A percentile compares a stretch with the other conserved stretches of the same genome.
phyloP scores from a whole-genome alignment of 2,329 filamentous ascomycete species.

The Esteya vermicola region DNA sequence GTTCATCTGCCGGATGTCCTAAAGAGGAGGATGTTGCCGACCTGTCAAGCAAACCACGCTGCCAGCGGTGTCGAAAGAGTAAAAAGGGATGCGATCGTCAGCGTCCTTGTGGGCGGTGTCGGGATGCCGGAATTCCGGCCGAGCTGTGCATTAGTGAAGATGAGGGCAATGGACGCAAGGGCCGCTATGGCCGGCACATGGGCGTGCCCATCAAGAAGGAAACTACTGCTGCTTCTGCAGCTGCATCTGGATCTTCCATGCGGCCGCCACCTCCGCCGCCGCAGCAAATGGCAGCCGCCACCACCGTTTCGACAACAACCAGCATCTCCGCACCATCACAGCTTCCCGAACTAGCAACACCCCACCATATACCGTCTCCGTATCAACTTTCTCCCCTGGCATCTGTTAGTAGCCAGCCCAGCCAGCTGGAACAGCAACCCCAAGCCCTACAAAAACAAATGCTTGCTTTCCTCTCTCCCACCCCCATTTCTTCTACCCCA shows the following conservation, averaged over 20 bases:
- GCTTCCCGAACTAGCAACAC: not conserved
- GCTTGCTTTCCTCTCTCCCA: slow-evolving; percentile 25
- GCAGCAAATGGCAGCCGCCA: not conserved
- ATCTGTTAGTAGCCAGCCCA: slow-evolving; percentile 15
- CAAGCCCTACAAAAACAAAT: slow-evolving; percentile 3
- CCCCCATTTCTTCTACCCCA: slow-evolving; percentile 25
- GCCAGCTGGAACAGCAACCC: not conserved
- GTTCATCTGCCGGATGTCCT: not conserved
- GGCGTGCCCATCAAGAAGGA: slow-evolving; percentile 49
- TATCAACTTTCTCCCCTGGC: slow-evolving; percentile 1
- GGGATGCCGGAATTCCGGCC: slow-evolving; percentile 83
- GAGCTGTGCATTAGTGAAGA: slow-evolving; percentile 96
- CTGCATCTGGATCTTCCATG: slow-evolving; percentile 6
- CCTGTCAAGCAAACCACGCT: slow-evolving; percentile 87
- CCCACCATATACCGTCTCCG: not conserved
- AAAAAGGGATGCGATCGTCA: slow-evolving; percentile 98
- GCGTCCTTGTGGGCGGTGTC: slow-evolving; percentile 86
- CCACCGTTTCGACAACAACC: not conserved
- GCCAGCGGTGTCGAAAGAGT: slow-evolving; percentile 96
- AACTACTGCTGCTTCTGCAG: slow-evolving; percentile 22
- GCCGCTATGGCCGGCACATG: slow-evolving; percentile 68
- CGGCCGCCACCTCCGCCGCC: slow-evolving; percentile 8
- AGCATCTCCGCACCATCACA: not conserved
- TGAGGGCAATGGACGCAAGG: slow-evolving; percentile 92
- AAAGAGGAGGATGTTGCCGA: slow-evolving; percentile 79